Evolutionary conservation across 192 early-diverging fungal species (phyloP).

Genomic region (Tieghemiomyces parasiticus): DNA sequence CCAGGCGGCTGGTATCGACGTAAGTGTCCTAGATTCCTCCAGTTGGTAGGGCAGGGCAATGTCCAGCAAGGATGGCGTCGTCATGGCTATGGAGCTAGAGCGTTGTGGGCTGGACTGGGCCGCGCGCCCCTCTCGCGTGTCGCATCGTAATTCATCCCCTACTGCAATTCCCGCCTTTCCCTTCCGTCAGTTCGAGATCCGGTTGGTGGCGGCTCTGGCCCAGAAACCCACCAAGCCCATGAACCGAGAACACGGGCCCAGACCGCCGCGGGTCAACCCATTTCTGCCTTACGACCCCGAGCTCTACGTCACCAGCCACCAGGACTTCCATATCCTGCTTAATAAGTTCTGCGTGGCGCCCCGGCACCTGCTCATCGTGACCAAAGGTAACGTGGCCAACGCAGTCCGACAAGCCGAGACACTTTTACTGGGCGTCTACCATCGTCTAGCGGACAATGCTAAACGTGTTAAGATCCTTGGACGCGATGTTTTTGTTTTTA

Average conservation of each 20-base stretch:
- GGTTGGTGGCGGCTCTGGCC: neutral
- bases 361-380: conserved; percentile 3
- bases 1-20: neutral
- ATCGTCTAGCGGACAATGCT: no score
- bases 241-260: neutral
- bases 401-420: no score
- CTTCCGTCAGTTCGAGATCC: neutral
- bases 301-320: neutral
- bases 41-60: neutral
- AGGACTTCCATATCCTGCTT: neutral
- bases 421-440: no score
- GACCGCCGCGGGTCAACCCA: neutral
- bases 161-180: neutral
- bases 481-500: no score
- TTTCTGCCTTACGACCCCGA: conserved; percentile 5
- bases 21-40: neutral
- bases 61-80: no score
- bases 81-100: neutral
- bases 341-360: conserved; percentile 9
- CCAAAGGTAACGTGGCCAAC: conserved; percentile 7
- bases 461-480: no score
- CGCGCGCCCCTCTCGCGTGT: neutral
- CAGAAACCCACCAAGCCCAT: neutral
- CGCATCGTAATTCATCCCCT: neutral
- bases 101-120: neutral